Conservation (phyloP, 1,139 yeast genomes). For the Candida smagusa region DNA sequence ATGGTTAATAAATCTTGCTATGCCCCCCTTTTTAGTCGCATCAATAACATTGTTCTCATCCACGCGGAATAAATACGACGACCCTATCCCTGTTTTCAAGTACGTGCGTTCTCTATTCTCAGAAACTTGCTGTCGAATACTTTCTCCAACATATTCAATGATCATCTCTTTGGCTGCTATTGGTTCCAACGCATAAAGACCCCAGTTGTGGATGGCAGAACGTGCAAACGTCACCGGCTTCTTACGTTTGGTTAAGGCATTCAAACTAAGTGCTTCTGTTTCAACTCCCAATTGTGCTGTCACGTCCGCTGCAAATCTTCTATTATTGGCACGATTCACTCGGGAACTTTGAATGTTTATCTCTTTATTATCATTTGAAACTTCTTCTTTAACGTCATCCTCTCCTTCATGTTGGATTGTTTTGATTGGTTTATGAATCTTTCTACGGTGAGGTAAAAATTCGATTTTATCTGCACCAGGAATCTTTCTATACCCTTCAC, state of each 20-base stretch:
- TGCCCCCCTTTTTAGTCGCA: constrained; percentile 96
- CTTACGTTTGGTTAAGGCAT: constrained; percentile 79
- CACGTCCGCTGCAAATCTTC: constrained; percentile 89
- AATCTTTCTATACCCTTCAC: constrained; percentile 73
- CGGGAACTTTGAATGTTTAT: constrained; percentile 60
- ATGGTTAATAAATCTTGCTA: constrained; percentile 93
- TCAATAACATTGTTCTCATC: constrained; percentile 95
- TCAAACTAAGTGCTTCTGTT: constrained; percentile 74
- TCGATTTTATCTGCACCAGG: constrained; percentile 70
- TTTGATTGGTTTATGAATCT: constrained; percentile 51
- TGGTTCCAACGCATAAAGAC: constrained; percentile 90
- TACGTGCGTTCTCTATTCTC: constrained; percentile 88
- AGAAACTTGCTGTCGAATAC: constrained; percentile 90
- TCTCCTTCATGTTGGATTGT: constrained; percentile 59
- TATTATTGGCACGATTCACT: constrained; percentile 81
- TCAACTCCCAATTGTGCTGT: constrained; percentile 82
- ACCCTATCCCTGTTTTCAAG: constrained; percentile 89
- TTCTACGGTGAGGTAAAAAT: constrained; percentile 74
- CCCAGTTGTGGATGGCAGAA: constrained; percentile 98
- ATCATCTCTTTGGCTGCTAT: constrained; percentile 96
- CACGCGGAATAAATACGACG: constrained; percentile 85
- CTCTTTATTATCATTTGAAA: constrained; percentile 23
- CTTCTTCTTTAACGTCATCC: constrained; percentile 24
- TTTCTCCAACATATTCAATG: constrained; percentile 97
- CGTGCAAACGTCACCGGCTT: constrained; percentile 95